phyloP scores from a whole-genome alignment of 2,329 filamentous ascomycete species.

The Aspergillus sp. region DNA sequence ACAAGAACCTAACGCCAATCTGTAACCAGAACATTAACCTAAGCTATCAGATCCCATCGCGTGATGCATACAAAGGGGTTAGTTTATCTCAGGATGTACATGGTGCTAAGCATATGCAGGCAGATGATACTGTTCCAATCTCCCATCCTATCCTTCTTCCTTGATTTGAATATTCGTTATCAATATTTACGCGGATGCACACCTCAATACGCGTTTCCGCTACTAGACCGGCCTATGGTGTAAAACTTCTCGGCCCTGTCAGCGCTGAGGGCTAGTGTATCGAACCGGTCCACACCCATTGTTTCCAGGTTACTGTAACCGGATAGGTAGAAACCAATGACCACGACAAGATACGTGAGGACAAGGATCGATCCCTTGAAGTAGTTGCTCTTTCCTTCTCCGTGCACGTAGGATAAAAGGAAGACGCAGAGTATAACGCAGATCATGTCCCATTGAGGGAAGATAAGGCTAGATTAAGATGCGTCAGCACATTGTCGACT shows the following conservation, averaged over 20 bases:
- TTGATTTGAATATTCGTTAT: neutral
- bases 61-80: no score
- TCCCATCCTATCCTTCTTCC: no score
- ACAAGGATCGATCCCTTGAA: constrained; percentile 97
- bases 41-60: no score
- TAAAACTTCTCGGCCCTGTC: constrained; percentile 33
- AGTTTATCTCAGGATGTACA: no score
- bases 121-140: no score
- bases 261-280: constrained; percentile 37
- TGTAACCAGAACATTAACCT: no score
- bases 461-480: constrained; percentile 60
- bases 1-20: no score
- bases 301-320: constrained; percentile 51
- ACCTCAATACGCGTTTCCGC: constrained; percentile 29
- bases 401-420: constrained; percentile 92
- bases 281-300: constrained; percentile 42
- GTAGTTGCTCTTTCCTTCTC: constrained; percentile 99
- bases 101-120: no score
- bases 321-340: constrained; percentile 86
- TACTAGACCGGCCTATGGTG: constrained; percentile 34
- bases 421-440: constrained; percentile 95
- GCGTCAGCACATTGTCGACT: neutral
- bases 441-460: constrained; percentile 99
- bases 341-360: constrained; percentile 84
- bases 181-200: no score